Evolutionary conservation across 116 monocot species (phyloP), one percentile per base, ranked within the genome.

Genomic region (Trichopus zeylanicus): DNA sequence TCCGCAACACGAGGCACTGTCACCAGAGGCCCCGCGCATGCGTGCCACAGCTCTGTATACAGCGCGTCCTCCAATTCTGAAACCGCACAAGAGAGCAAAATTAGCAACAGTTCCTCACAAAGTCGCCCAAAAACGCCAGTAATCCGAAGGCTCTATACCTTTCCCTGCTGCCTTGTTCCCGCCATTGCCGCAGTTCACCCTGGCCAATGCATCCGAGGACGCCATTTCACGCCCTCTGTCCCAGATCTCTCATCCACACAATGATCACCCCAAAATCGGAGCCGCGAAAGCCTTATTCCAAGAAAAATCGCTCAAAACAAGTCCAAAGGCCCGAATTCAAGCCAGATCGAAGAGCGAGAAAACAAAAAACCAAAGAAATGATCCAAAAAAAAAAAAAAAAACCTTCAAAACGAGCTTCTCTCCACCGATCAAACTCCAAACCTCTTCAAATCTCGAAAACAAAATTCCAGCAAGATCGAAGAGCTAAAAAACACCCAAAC

Each of bases 11-110:
- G 48, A 8, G 88, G 88, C 29, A 88, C 84, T 28, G 84, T 80
- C 66, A 88, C 88, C 29, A 88, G 80, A 18, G 88, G 84, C 20
- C 88, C 88, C 18, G 88, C 88, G 65, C 88, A 88, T 3, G 84
- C 77, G 49, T 72, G 67, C 88, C 88, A 88, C 19, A 88, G 80
- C 72, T 88, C 88, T 31, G 32, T 75, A 48, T 75, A 84, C 46
- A 88, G 51, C 25, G 72, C 72, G 24, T 75, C 72, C 65, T 71
- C 77, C 74, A 29, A 68, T 59, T 59, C 87, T 87, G 64, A 32
- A 33, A 35, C 54, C 5, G n/a, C 53, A 7, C 32, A 20, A 52
- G 27, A 34, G 29, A 59, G 8, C 42, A 55, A 39, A 55, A 35
- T 20, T 24, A 23, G 16, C 10, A 21, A 19, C 22, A 69, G 26